These are phyloP conservation scores for Nidularia pulvinata DNA, from an alignment of 768 basidiomycete genomes.

Conservation along the genomic window DNA sequence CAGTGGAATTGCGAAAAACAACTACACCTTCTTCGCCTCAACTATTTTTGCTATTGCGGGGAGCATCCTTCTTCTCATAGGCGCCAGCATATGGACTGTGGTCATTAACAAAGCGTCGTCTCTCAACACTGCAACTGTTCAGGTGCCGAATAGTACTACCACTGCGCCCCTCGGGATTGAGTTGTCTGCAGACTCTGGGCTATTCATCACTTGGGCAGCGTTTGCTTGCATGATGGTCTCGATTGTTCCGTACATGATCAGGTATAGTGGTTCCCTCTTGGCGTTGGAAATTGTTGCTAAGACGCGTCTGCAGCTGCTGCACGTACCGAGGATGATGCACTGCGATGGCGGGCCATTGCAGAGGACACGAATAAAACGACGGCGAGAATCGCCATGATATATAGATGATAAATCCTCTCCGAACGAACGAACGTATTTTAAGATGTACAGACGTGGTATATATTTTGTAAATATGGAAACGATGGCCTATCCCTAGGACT, in stretches of 20 bases:
- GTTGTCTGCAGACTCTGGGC: conserved; percentile 58
- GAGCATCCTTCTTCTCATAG: conserved; percentile 64
- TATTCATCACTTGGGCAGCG: conserved; percentile 75
- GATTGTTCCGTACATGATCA: conserved; percentile 75
- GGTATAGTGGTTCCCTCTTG: conserved; percentile 37
- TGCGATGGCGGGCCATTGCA: conserved; percentile 14
- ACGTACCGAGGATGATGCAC: conserved; percentile 66
- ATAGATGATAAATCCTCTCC: neutral
- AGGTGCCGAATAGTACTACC: conserved; percentile 15
- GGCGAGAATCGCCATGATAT: no score
- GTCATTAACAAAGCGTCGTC: conserved; percentile 62
- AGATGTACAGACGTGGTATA: neutral
- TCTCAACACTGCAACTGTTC: conserved; percentile 52
- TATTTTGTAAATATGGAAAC: no score
- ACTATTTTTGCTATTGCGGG: conserved; percentile 61
- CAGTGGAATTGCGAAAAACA: conserved; percentile 70
- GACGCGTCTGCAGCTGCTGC: conserved; percentile 55
- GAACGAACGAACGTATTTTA: neutral
- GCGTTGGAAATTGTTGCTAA: neutral
- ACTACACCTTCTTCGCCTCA: conserved; percentile 67
- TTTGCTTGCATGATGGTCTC: conserved; percentile 68
- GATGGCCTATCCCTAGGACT: no score
- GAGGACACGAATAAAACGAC: conserved; percentile 4
- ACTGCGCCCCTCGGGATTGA: conserved; percentile 56
- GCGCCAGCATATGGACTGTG: conserved; percentile 77